phyloP scores from a whole-genome alignment of 805 yeast genomes.

The Metschnikowia picachoensis region DNA sequence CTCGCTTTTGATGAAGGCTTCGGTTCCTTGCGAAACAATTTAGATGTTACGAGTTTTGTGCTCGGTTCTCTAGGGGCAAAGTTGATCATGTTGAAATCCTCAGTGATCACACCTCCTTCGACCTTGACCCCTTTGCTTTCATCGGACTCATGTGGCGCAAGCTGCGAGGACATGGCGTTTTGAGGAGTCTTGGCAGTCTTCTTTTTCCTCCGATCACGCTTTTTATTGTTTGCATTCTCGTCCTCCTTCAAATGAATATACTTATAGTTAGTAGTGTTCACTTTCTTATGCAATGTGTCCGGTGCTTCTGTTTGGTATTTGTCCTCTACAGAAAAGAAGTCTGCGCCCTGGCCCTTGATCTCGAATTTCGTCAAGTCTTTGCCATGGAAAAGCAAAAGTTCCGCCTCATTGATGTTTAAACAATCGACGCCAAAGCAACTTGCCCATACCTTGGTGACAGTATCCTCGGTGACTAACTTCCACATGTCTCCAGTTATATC shows the following conservation, averaged over 20 bases:
- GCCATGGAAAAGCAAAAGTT: constrained; percentile 35
- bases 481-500: constrained; percentile 36
- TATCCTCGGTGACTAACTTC: constrained; percentile 62
- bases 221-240: background rate
- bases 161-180: too few relatives aligned
- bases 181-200: background rate
- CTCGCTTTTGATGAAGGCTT: background rate
- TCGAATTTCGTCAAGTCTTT: constrained; percentile 31
- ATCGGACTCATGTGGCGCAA: background rate
- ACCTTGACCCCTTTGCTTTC: background rate
- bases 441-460: constrained; percentile 50
- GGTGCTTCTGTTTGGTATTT: constrained; percentile 9
- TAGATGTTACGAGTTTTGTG: constrained; percentile 10
- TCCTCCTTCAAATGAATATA: constrained; percentile 8
- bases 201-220: background rate
- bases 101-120: constrained; percentile 12
- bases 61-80: constrained; percentile 14
- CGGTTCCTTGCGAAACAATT: constrained; percentile 5
- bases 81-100: constrained; percentile 16
- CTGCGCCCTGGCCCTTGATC: constrained; percentile 26
- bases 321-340: constrained; percentile 17
- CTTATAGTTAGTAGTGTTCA: constrained; percentile 15
- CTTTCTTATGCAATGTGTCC: constrained; percentile 12
- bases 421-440: constrained; percentile 51
- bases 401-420: constrained; percentile 50